Evolutionary conservation across 305 asterid genomes (phyloP), one percentile per base, ranked within the genome.

Genomic region (Fraxinus velutina): DNA sequence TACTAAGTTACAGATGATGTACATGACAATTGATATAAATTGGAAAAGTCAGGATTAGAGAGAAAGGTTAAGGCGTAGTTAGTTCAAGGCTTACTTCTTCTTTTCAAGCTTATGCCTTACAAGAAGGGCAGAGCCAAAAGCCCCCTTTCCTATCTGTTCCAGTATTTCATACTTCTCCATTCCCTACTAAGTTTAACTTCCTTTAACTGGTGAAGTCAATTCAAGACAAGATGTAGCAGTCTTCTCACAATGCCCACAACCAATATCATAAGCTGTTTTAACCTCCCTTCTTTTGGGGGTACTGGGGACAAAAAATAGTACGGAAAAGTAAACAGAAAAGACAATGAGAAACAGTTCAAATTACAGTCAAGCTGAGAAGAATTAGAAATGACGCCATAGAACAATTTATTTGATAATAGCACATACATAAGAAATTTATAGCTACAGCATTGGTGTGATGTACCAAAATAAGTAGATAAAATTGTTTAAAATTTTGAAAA

Each of bases 71-170:
- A 44, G 52, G 71, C 74, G 27, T 15, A 13, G 72, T 78, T 29
- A 75, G 62, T 68, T 78, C 13, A 42, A 84, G 19, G 77, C 97
- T 88, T 83, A 94, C 98, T 91, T 94, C 88, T 93, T 92, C 85
- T 90, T 94, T 86, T 94, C 97, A 68, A 84, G 92, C 84, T 92
- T 94, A 81, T 94, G 97, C 88, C 93, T 85, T 84, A 93, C 98
- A 74, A 94, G 93, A 85, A 92, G 87, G 50, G 98, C 98, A 79
- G 98, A 90, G 82, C 97, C 98, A 81, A 94, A 94, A 33, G 98
- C 97, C 50, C 98, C 98, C 89, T 91, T 93, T 78, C 98, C 97
- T 80, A 94, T 90, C 89, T 94, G 98, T 89, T 94, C 98, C 83
- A 94, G 85, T 60, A 92, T 80, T 86, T 92, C 98, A 84, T 94